Evolutionary conservation across 306 rosid species (phyloP).

Genomic region (Cicer bijugum): DNA sequence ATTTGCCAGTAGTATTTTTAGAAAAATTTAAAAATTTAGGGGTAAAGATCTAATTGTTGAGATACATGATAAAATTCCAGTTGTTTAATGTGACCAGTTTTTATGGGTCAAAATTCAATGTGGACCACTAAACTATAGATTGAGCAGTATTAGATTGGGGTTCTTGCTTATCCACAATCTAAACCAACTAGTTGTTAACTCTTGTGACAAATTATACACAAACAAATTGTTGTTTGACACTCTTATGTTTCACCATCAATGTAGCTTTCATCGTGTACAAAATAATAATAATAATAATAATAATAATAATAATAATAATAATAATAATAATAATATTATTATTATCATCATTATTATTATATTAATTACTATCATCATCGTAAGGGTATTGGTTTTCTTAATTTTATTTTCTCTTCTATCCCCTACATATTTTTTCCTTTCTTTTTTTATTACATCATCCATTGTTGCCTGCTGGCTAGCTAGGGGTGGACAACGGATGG

Average conservation of each 20-base stretch:
- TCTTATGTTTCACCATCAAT: background rate
- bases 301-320: too few species aligned
- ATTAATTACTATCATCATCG: too few species aligned
- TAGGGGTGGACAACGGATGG: too few species aligned
- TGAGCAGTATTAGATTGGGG: background rate
- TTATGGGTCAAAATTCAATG: background rate
- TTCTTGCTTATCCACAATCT: background rate
- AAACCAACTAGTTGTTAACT: background rate
- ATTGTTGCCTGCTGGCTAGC: background rate
- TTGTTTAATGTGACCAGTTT: background rate
- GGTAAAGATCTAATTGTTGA: too few species aligned
- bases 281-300: too few species aligned
- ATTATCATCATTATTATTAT: background rate
- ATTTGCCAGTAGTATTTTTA: too few species aligned
- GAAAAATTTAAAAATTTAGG: too few species aligned
- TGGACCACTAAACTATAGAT: background rate
- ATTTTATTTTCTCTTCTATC: conserved; percentile 1
- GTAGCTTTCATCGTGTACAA: background rate
- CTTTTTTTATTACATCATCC: background rate
- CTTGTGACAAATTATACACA: background rate
- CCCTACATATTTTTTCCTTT: background rate
- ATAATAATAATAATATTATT: background rate
- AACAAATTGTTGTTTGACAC: background rate
- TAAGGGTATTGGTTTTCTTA: background rate
- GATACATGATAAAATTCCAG: background rate